Conservation (phyloP, 2,329 filamentous ascomycete genomes). For the Calcarisporium arbuscula region DNA sequence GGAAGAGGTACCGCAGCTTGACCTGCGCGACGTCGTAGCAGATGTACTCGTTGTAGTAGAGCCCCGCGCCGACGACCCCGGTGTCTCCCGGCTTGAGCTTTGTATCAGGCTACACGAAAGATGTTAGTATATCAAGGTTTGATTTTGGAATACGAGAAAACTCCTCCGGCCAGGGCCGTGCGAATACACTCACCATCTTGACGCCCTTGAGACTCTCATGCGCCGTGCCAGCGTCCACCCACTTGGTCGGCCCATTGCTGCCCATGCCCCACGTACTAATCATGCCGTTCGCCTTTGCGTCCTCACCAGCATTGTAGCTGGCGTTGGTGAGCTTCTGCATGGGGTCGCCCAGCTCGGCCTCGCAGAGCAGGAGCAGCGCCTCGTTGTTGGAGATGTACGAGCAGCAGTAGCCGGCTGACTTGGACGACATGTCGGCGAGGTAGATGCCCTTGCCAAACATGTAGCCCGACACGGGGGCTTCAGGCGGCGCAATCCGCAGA, state of each 20-base stretch:
- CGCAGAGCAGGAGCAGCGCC: constrained; percentile 74
- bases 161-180: not conserved
- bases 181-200: constrained; percentile 50
- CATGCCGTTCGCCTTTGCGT: constrained; percentile 53
- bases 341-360: constrained; percentile 68
- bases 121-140: constrained; percentile 3
- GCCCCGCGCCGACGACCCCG: constrained; percentile 33
- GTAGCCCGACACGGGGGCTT: constrained; percentile 73
- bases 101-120: constrained; percentile 40
- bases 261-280: constrained; percentile 69
- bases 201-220: constrained; percentile 60
- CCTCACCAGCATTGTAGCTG: constrained; percentile 57
- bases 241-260: constrained; percentile 53
- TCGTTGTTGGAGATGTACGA: constrained; percentile 56
- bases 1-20: constrained; percentile 62
- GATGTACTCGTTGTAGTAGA: constrained; percentile 71
- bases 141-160: not conserved
- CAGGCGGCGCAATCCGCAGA: constrained; percentile 79
- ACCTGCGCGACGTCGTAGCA: constrained; percentile 65
- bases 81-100: constrained; percentile 40
- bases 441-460: constrained; percentile 93
- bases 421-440: constrained; percentile 77
- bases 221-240: constrained; percentile 69
- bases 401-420: constrained; percentile 74
- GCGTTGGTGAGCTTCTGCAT: constrained; percentile 56